phyloP scores from a whole-genome alignment of 352 stramenopile species.

The Phytophthora boehmeriae region DNA sequence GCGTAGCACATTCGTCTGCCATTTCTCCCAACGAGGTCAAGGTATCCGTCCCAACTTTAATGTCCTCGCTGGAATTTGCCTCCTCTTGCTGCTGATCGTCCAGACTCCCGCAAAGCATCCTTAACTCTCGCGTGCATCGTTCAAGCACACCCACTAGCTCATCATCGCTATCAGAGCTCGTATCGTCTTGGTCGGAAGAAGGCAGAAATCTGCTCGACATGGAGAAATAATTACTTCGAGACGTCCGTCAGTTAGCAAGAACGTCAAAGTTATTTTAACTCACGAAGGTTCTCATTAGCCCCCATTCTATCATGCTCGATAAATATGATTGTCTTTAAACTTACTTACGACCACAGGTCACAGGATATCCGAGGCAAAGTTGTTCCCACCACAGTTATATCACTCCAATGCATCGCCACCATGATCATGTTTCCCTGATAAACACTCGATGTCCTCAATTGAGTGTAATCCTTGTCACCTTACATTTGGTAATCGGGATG shows the following conservation, averaged over 20 bases:
- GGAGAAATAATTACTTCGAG: background rate
- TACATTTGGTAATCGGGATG: too few relatives aligned
- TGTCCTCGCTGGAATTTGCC: background rate
- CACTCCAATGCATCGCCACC: too few relatives aligned
- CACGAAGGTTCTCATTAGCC: background rate
- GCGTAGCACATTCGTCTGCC: slow-evolving; percentile 17
- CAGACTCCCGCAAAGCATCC: slow-evolving; percentile 26
- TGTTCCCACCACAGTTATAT: too few relatives aligned
- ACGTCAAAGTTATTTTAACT: slow-evolving; percentile 3
- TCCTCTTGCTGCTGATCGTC: slow-evolving; percentile 18
- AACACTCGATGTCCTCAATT: too few relatives aligned
- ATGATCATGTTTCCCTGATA: too few relatives aligned
- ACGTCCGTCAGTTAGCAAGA: slow-evolving; percentile 11
- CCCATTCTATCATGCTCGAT: background rate
- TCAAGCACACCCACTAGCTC: slow-evolving; percentile 24
- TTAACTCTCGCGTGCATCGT: slow-evolving; percentile 29
- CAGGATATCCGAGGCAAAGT: too few relatives aligned
- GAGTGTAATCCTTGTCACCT: too few relatives aligned
- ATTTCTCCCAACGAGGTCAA: slow-evolving; percentile 28
- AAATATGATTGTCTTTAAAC: background rate
- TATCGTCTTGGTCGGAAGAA: background rate
- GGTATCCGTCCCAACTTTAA: slow-evolving; percentile 6
- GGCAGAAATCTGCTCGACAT: background rate
- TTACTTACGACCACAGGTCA: background rate
- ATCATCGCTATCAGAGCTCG: background rate